These are phyloP conservation scores for Scheffersomyces illinoinensis DNA, from an alignment of 1,139 yeast species.

Conservation along the genomic window DNA sequence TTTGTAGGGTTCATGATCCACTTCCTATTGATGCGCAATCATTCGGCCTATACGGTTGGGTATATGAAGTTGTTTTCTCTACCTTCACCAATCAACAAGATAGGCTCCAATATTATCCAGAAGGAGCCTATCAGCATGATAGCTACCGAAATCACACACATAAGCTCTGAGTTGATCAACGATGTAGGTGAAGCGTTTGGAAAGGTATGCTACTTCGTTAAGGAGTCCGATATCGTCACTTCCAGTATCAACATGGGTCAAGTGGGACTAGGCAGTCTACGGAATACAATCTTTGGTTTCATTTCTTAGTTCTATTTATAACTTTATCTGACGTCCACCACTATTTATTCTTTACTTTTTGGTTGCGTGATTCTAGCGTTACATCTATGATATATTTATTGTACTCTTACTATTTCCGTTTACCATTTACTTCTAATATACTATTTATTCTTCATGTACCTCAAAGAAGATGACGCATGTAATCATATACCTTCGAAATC, in stretches of 20 bases:
- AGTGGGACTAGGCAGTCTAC: constrained; percentile 35
- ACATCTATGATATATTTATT: constrained; percentile 5
- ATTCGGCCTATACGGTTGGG: constrained; percentile 13
- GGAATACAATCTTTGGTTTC: constrained; percentile 24
- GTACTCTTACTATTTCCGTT: constrained; percentile 1
- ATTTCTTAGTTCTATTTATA: neutral
- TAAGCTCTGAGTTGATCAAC: constrained; percentile 9
- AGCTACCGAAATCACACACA: constrained; percentile 5
- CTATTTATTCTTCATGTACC: neutral
- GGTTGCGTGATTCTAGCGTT: neutral
- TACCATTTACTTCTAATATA: constrained; percentile 2
- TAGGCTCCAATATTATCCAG: constrained; percentile 7
- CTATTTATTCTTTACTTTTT: neutral
- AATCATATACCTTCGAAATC: constrained; percentile 28
- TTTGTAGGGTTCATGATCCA: constrained; percentile 43
- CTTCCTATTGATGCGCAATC: constrained; percentile 28
- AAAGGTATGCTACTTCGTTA: constrained; percentile 13
- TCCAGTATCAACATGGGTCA: constrained; percentile 24
- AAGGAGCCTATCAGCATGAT: constrained; percentile 7
- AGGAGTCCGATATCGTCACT: constrained; percentile 16
- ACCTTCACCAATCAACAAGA: constrained; percentile 4
- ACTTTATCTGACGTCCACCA: too few relatives aligned
- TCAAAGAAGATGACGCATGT: constrained; percentile 2
- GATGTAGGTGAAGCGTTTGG: constrained; percentile 15
- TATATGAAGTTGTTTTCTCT: constrained; percentile 7